Evolutionary conservation across 345 rosid species (phyloP), one percentile per base, ranked within the genome.

Genomic region (Eucalyptus marginata): DNA sequence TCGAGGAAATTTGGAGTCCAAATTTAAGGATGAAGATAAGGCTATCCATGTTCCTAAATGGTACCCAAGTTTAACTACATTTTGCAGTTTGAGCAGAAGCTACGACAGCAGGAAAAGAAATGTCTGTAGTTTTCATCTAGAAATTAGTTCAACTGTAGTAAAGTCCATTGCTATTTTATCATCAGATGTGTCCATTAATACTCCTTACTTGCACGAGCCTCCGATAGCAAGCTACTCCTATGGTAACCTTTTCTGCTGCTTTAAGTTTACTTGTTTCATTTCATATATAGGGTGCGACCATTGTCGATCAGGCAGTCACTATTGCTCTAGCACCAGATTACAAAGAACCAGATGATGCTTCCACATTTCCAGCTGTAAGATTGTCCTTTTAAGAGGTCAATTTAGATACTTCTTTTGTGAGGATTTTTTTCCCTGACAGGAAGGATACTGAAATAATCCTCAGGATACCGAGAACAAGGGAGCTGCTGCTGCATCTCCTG

Each of bases 291-390:
- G 99, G 99, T 86, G 97, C 99, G 49, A 97, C 97, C 33, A 96
- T 97, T 89, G 96, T 96, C 43, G 97, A 97, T 88, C 94, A 93
- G 89, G 86, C 97, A 62, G 96, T 97, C 86, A 92, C 84, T 83
- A 92, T 97, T 50, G 94, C 94, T 56, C 91, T 94, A 90, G 99
- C 95, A 91, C 94, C 95, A n/a, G 94, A 94, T 89, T 96, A 94
- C 92, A 92, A 91, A 89, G 94, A 93, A 56, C 97, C 97, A 56
- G 88, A 91, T 89, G 92, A 88, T 88, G 91, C 93, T 86, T 64
- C 89, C 44, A 91, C 92, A 76, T 54, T 91, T 87, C 90, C 88
- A 13, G 47, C 90, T 54, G 98, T 95, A 95, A 93, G 93, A 86
- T 92, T 89, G 66, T 88, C 44, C 10, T 25, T 29, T 44, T 15